Base-by-base conservation (phyloP, 2,329 filamentous ascomycete genomes). In the Talaromyces sp. region DNA sequence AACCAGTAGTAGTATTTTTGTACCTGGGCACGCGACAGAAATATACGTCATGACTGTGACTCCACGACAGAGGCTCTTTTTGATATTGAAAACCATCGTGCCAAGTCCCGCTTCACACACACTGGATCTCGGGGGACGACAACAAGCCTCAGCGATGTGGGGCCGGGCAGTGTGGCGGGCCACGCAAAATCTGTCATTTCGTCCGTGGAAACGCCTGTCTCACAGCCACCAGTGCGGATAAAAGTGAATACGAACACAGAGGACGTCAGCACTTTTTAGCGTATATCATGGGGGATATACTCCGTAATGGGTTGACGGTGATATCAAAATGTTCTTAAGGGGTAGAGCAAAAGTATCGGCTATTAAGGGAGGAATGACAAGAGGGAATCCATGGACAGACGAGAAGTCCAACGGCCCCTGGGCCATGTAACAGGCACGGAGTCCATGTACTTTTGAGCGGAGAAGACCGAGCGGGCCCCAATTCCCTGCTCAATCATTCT, bases 71-170 rank as follows among this genome's bases (percentile, higher is more conserved):
- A 27, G 24, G 24, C 24, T 27, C 24, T 5, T 9, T 4, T 27
- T 27, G 24, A 27, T 27, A 4, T 27, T 27, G 4, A 5, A 27
- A 27, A 27, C 24, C 24, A 9, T 27, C 14, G 33, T 44, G 27
- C 42, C 42, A 44, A 44, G 27, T 35, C 7, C 27, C 17, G 42
- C 27, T 27, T 44, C 42, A 16, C 33, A 32, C 27, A 10, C 24
- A 33, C 20, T 35, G 19, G 29, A 19, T 17, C 14, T 14, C 16
- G 7, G 29, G 16, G n/a, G 30, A 29, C 13, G 16, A 9, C 9
- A 19, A 46, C 43, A 46, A 46, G 43, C 43, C 32, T 36, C 30
- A 16, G 13, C 43, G 30, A 46, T 46, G 43, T 46, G 43, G 43
- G 39, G 17, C 14, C 30, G 2, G 8, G 30, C 17, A 17, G 13